Conservation (phyloP, 129 eudicot species). For the Flaveria bidentis region DNA sequence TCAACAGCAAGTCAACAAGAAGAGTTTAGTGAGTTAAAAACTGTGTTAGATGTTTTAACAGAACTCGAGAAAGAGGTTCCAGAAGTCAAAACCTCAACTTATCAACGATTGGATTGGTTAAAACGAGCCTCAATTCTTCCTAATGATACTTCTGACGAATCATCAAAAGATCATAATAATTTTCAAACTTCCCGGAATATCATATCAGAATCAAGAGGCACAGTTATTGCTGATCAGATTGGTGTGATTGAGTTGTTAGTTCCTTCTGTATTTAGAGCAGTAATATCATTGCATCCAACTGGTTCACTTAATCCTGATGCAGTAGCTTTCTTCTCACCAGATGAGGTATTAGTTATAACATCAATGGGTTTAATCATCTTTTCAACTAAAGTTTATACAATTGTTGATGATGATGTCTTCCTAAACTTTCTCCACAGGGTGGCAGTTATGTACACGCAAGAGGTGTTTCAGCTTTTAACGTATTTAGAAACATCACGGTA, state of each 20-base stretch:
- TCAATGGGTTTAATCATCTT: not conserved
- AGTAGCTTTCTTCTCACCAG: conserved; percentile 97
- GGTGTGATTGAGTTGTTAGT: conserved; percentile 78
- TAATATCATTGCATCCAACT: conserved; percentile 79
- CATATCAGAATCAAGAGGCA: conserved; percentile 50
- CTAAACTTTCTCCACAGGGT: conserved; percentile 43
- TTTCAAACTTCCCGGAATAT: conserved; percentile 52
- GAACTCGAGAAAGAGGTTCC: conserved; percentile 67
- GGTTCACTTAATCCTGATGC: conserved; percentile 93
- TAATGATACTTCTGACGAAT: conserved; percentile 51
- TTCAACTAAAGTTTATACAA: conserved; percentile 5
- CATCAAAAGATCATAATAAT: conserved; percentile 47
- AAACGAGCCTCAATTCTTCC: conserved; percentile 69
- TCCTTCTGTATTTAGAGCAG: conserved; percentile 79
- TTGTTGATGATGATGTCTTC: conserved; percentile 18
- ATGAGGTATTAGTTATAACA: conserved; percentile 61
- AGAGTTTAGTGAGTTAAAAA: conserved; percentile 52
- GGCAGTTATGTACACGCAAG: conserved; percentile 80
- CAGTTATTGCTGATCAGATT: conserved; percentile 52
- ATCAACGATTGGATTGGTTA: conserved; percentile 76
- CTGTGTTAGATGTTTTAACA: conserved; percentile 57
- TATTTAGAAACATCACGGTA: conserved; percentile 70
- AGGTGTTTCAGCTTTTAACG: conserved; percentile 60
- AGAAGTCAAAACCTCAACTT: conserved; percentile 60
- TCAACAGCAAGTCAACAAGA: conserved; percentile 49